Evolutionary conservation across 495 filamentous ascomycete genomes (phyloP).

Genomic region (Pseudoneurospora amorphoporcata): DNA sequence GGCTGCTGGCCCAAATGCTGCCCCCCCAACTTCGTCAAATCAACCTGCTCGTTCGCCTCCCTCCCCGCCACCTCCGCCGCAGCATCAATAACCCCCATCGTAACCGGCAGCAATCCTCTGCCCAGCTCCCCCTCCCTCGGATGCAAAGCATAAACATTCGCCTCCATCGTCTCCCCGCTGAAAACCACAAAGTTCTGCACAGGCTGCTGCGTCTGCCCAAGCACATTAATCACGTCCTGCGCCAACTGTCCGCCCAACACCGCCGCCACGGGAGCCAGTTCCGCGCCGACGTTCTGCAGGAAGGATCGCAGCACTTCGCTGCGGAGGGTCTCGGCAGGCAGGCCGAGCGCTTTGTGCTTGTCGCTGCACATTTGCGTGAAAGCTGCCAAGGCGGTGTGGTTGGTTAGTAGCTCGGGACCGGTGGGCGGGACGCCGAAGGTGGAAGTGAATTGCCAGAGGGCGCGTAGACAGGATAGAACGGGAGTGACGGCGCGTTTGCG

Average conservation of each 20-base stretch:
- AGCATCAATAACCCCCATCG: background rate
- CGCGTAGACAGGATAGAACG: conserved; percentile 68
- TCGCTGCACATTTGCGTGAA: conserved; percentile 72
- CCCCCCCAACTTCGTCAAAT: background rate
- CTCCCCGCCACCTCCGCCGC: background rate
- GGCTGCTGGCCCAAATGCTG: background rate
- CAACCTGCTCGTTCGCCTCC: background rate
- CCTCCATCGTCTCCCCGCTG: conserved; percentile 70
- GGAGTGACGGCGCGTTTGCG: conserved; percentile 67
- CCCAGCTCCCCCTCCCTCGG: conserved; percentile 43
- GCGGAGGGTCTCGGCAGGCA: conserved; percentile 65
- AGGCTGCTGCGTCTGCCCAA: conserved; percentile 81
- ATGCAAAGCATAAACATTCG: conserved; percentile 72
- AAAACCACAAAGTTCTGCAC: conserved; percentile 92
- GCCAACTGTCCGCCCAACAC: conserved; percentile 84
- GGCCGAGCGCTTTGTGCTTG: conserved; percentile 61
- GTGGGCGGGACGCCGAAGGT: conserved; percentile 46
- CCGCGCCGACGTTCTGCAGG: conserved; percentile 67
- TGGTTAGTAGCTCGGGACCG: conserved; percentile 11
- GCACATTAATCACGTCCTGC: conserved; percentile 94
- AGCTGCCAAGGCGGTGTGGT: conserved; percentile 47
- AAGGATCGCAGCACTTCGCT: conserved; percentile 76
- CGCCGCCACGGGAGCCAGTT: conserved; percentile 79
- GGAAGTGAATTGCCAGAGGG: conserved; percentile 68
- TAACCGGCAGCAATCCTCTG: conserved; percentile 12